Conservation (phyloP, 345 rosid genomes). For the Eucalyptus guilfoylei region DNA sequence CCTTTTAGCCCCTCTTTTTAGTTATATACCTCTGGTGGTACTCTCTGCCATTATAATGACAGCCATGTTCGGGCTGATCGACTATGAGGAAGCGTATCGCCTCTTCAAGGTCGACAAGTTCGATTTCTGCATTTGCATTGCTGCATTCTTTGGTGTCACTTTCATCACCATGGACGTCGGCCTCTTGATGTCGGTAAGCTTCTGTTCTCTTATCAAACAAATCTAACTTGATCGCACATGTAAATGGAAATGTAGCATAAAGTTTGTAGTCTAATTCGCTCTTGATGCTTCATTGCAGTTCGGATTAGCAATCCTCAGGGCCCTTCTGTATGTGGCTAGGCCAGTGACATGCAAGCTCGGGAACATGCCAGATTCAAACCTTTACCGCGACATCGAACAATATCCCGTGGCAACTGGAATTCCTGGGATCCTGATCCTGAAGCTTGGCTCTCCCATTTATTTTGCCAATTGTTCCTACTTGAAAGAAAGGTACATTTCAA, state of each 20-base stretch:
- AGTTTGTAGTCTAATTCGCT: neutral
- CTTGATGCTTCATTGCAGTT: constrained; percentile 3
- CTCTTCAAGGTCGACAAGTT: constrained; percentile 73
- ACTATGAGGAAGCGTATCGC: constrained; percentile 46
- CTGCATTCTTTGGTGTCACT: constrained; percentile 67
- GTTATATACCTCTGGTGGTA: constrained; percentile 80
- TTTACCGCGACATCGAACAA: constrained; percentile 60
- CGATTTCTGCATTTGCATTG: constrained; percentile 71
- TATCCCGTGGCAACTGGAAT: constrained; percentile 26
- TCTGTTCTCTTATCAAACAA: neutral
- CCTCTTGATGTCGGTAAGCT: constrained; percentile 57
- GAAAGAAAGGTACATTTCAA: constrained; percentile 38
- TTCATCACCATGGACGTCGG: constrained; percentile 83
- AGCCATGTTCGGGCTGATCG: constrained; percentile 79
- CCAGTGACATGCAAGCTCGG: constrained; percentile 74
- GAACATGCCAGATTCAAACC: constrained; percentile 30
- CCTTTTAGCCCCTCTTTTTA: constrained; percentile 70
- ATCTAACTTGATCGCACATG: neutral
- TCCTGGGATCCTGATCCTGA: constrained; percentile 49
- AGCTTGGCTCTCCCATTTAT: constrained; percentile 83
- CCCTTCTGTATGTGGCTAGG: constrained; percentile 61
- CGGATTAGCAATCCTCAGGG: constrained; percentile 49
- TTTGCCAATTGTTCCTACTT: constrained; percentile 67
- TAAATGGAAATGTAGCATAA: neutral
- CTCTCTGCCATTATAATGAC: constrained; percentile 86